These are phyloP conservation scores for Penicillium corylophilum DNA, from an alignment of 2,329 filamentous ascomycete species.

Conservation along the genomic window DNA sequence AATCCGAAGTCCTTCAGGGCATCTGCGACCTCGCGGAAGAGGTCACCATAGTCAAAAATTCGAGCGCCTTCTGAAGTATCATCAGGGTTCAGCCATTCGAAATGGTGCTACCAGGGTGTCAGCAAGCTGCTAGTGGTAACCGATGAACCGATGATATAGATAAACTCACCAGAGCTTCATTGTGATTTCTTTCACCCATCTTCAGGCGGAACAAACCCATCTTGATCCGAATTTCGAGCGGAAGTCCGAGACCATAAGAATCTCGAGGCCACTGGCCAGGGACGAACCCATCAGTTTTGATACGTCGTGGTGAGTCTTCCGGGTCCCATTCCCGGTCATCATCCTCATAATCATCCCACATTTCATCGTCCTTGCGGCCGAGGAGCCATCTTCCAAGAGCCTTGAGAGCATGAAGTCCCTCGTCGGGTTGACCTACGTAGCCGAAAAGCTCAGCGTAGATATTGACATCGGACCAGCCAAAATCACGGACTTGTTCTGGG, in stretches of 20 bases:
- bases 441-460: slow-evolving; percentile 81
- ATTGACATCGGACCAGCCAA: slow-evolving; percentile 78
- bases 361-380: slow-evolving; percentile 68
- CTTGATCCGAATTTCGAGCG: slow-evolving; percentile 78
- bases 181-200: slow-evolving; percentile 58
- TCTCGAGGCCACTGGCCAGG: slow-evolving; percentile 53
- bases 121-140: slow-evolving; percentile 5
- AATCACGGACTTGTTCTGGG: slow-evolving; percentile 45
- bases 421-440: slow-evolving; percentile 59
- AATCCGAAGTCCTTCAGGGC: slow-evolving; percentile 53
- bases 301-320: slow-evolving; percentile 65
- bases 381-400: slow-evolving; percentile 77
- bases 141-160: not conserved
- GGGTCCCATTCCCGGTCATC: slow-evolving; percentile 91
- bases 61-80: slow-evolving; percentile 51
- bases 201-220: slow-evolving; percentile 80
- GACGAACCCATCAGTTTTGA: slow-evolving; percentile 60
- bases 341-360: slow-evolving; percentile 70
- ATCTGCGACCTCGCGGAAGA: slow-evolving; percentile 72
- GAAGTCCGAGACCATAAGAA: slow-evolving; percentile 71
- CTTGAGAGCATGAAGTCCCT: slow-evolving; percentile 70
- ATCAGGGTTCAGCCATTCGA: slow-evolving; percentile 68
- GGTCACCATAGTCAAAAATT: slow-evolving; percentile 69
- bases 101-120: slow-evolving; percentile 54
- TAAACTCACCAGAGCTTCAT: slow-evolving; percentile 70